A percentile compares a stretch with the other conserved stretches of the same genome.
These are phyloP conservation scores for Novymonas esmeraldas DNA, from an alignment of 208 protist species.

Conservation along the genomic window DNA sequence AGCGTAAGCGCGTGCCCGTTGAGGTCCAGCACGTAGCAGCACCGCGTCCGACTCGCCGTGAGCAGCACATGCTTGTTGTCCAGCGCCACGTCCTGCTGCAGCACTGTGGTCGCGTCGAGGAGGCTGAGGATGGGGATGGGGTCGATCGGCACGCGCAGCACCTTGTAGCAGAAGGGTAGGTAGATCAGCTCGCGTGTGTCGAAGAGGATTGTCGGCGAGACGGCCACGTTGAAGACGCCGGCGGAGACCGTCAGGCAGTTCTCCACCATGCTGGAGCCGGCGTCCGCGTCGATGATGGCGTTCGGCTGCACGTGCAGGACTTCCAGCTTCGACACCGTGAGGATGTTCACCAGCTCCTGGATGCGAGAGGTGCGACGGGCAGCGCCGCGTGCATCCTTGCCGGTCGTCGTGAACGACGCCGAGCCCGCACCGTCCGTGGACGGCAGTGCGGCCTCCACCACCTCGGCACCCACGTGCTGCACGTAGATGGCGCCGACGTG, in stretches of 20 bases:
- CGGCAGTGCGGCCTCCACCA: slow-evolving; percentile 17
- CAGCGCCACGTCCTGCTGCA: slow-evolving; percentile 60
- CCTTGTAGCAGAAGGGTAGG: slow-evolving; percentile 76
- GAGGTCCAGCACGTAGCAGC: slow-evolving; percentile 79
- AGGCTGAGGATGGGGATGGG: slow-evolving; percentile 66
- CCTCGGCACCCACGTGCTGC: slow-evolving; percentile 53
- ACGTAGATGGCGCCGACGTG: slow-evolving; percentile 22
- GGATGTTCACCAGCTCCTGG: slow-evolving; percentile 43
- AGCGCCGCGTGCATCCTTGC: not conserved
- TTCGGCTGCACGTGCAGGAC: slow-evolving; percentile 22
- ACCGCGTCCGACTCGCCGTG: slow-evolving; percentile 60
- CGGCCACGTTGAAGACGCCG: slow-evolving; percentile 38
- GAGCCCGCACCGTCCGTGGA: not conserved
- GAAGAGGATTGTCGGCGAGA: slow-evolving; percentile 74
- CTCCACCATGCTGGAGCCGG: slow-evolving; percentile 45
- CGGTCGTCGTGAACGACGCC: not conserved
- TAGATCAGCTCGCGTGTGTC: slow-evolving; percentile 81
- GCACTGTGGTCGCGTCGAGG: slow-evolving; percentile 42
- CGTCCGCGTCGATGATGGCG: slow-evolving; percentile 30
- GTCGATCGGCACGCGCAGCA: slow-evolving; percentile 63
- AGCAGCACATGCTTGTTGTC: slow-evolving; percentile 77
- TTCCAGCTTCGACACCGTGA: slow-evolving; percentile 27
- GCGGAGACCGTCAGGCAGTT: slow-evolving; percentile 39
- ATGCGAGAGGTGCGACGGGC: slow-evolving; percentile 19
- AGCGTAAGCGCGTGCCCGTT: slow-evolving; percentile 63